Evolutionary conservation across 805 yeast genomes (phyloP).

Genomic region (Pichia ethanolica): DNA sequence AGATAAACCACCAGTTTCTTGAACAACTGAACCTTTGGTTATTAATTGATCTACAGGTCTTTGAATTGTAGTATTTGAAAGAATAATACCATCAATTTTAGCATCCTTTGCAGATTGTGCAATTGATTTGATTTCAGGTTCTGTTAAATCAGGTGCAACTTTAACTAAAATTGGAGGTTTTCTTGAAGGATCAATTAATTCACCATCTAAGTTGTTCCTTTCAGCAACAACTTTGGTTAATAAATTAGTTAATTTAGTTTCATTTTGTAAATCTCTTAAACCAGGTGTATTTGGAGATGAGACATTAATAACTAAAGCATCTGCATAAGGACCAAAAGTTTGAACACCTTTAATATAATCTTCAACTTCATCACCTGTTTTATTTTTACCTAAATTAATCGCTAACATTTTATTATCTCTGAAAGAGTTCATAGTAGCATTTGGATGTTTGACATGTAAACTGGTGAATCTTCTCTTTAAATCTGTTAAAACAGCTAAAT

Average conservation of each 20-base stretch:
- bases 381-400: slow-evolving; percentile 87
- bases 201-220: slow-evolving; percentile 44
- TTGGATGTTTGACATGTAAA: slow-evolving; percentile 23
- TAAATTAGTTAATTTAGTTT: slow-evolving; percentile 60
- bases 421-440: slow-evolving; percentile 35
- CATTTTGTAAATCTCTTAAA: slow-evolving; percentile 76
- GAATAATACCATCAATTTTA: slow-evolving; percentile 82
- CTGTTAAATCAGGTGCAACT: slow-evolving; percentile 88
- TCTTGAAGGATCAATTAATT: slow-evolving; percentile 30
- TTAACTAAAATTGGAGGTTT: slow-evolving; percentile 83
- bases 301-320: slow-evolving; percentile 82
- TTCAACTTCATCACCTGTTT: slow-evolving; percentile 79
- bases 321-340: slow-evolving; percentile 76
- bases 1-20: slow-evolving; percentile 80
- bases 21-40: slow-evolving; percentile 38
- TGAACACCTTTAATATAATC: slow-evolving; percentile 84
- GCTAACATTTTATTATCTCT: slow-evolving; percentile 62
- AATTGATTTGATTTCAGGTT: slow-evolving; percentile 71
- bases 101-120: slow-evolving; percentile 73
- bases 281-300: slow-evolving; percentile 98
- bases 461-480: slow-evolving; percentile 55
- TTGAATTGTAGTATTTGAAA: slow-evolving; percentile 86
- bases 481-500: slow-evolving; percentile 61
- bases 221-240: slow-evolving; percentile 62
- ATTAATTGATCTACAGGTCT: slow-evolving; percentile 56